Base-by-base conservation (phyloP, 331 rosid genomes). In the Stylosanthes scabra region DNA sequence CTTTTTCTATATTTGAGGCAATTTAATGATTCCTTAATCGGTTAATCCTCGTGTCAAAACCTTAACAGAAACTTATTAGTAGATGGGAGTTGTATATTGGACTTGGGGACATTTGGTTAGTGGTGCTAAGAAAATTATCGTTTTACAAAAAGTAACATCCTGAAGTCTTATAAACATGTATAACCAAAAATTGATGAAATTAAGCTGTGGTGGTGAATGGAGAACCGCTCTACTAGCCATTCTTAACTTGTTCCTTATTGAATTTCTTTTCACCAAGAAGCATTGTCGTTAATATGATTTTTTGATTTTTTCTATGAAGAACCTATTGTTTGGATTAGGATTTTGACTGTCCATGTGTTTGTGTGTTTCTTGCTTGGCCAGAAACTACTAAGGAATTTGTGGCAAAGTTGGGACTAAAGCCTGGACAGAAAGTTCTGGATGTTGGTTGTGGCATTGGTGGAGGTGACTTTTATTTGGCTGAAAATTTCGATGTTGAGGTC, bases 401-500 rank as follows among this genome's bases (percentile, higher is more conserved):
- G 57, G 80, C 82, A 8, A 88, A 78, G 88, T 84, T 94, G 76
- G 91, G 78, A n/a, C 93, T 94, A 11, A 82, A 86, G 83, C 83
- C 92, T 72, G 93, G 91, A 40, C 97, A 91, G 85, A 88, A 87
- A 76, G 93, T 94, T 60, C 85, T 94, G 6, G 99, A 94, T 82
- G 97, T 94, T 64, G 96, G 99, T 55, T 94, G 99, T 78, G 99
- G 99, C 59, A 90, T 83, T 68, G 99, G 99, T 39, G 99, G 97
- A 41, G 96, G 95, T 42, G 99, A 91, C 79, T 91, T 94, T 54
- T 94, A 94, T 86, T 89, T 94, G 97, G 97, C 97, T 31, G 82
- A 78, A 66, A 89, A 86, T 28, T 94, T 83, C 72, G 90, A 86
- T 66, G 97, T 85, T 8, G 97, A 91, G 75, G 97, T 91, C 47